Evolutionary conservation across 306 rosid genomes (phyloP), one percentile per base, ranked within the genome.

Genomic region (Morella rubra): DNA sequence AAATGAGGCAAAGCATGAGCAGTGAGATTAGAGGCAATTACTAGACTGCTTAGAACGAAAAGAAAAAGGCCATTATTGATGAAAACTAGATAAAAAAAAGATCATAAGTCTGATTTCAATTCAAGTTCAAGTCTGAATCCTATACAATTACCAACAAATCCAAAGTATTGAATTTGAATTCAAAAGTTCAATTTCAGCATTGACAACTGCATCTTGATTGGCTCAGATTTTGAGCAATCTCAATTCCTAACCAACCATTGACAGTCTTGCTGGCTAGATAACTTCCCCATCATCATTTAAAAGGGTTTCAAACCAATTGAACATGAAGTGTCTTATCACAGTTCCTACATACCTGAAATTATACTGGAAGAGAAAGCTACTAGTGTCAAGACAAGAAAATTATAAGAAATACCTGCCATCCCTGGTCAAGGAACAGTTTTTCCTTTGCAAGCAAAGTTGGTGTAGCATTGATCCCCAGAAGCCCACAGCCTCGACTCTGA

Each of bases 401-500:
- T 76, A 42, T 22, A 82, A 53, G 70, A 70, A 14, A 72, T 86
- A 94, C 97, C 98, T 91, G 89, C 98, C 98, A 91, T 81, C 96
- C 96, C 69, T 86, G 93, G 72, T 89, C 91, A 78, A 94, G 86
- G 87, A 94, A 94, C 79, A 89, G 88, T 18, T 84, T 83, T 77
- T 94, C 93, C 89, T 94, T 94, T 49, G 91, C 96, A 9, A 45
- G 81, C 74, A 92, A 82, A 69, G 91, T 90, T 14, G 95, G 97
- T 65, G 97, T 90, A 68, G 86, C 97, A 81, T 90, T 40, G 78
- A 92, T 85, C 61, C 91, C 89, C 80, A 92, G 68, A 37, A 92
- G 91, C 20, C 86, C 87, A 82, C 97, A 92, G 62, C 97, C 95
- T 73, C 97, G 91, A 82, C 91, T 88, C 97, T 92, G 88, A 77